Evolutionary conservation across 2,329 filamentous ascomycete genomes (phyloP).

Genomic region (Gyromitra esculenta): DNA sequence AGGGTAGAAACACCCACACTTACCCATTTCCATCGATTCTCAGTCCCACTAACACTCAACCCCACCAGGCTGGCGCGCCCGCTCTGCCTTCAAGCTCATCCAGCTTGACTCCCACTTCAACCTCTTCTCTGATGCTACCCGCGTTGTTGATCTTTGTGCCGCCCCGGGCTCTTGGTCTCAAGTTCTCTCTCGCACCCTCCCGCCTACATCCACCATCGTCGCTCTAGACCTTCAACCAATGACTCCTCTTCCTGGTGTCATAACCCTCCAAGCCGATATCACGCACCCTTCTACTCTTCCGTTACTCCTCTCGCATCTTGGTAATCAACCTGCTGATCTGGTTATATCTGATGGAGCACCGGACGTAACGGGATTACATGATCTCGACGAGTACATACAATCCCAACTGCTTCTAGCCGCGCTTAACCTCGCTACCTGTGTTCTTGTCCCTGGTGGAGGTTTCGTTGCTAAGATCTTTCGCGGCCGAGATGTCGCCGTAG

Average conservation of each 20-base stretch:
- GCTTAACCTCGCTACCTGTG: conserved; percentile 89
- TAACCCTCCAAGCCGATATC: conserved; percentile 91
- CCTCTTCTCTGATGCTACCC: conserved; percentile 77
- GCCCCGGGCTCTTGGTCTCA: conserved; percentile 98
- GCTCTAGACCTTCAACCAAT: conserved; percentile 97
- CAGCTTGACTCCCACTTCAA: conserved; percentile 97
- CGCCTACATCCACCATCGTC: conserved; percentile 81
- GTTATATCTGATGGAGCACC: conserved; percentile 95
- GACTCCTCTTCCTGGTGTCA: conserved; percentile 90
- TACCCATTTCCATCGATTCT: neutral
- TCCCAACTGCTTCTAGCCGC: conserved; percentile 94
- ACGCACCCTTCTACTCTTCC: conserved; percentile 96
- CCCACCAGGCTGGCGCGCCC: conserved; percentile 79
- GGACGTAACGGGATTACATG: conserved; percentile 94
- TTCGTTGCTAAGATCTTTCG: conserved; percentile 99
- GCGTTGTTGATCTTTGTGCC: conserved; percentile 94
- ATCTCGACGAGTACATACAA: conserved; percentile 98
- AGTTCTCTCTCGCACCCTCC: conserved; percentile 89
- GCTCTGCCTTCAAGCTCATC: conserved; percentile 95
- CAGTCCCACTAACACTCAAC: conserved; percentile 20
- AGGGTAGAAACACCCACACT: conserved; percentile 64
- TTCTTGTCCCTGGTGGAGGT: conserved; percentile 89
- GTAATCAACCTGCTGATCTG: conserved; percentile 79
- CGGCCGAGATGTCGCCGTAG: conserved; percentile 90
- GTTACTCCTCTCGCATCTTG: conserved; percentile 80